A percentile compares a stretch with the other conserved stretches of the same genome.
Evolutionary conservation across 805 yeast genomes (phyloP).

Genomic region (Citeromyces nyonsensis): DNA sequence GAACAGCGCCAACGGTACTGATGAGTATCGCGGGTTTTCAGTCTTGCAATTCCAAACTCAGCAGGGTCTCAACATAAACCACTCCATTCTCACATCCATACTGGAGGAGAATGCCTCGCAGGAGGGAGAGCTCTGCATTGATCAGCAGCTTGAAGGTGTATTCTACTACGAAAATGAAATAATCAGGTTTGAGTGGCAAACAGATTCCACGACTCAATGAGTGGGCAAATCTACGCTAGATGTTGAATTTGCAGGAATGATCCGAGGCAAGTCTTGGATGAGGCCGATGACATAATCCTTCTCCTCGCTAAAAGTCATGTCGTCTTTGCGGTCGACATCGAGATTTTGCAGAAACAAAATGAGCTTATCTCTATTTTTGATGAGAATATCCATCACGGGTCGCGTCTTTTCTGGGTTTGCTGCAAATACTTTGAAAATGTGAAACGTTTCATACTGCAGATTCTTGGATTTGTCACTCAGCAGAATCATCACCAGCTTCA

Average conservation of each 20-base stretch:
- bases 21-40: constrained; percentile 10
- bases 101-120: constrained; percentile 7
- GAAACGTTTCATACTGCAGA: constrained; percentile 81
- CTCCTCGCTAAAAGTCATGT: constrained; percentile 58
- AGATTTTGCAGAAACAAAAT: constrained; percentile 54
- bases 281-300: constrained; percentile 66
- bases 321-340: constrained; percentile 45
- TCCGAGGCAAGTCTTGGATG: constrained; percentile 56
- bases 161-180: constrained; percentile 14
- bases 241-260: constrained; percentile 10
- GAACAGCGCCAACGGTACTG: not conserved
- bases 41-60: constrained; percentile 12
- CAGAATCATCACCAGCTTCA: constrained; percentile 75
- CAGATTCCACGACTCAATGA: not conserved
- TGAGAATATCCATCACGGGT: constrained; percentile 63
- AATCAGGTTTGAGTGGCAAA: not conserved
- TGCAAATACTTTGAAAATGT: constrained; percentile 87
- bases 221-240: constrained; percentile 1
- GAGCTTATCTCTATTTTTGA: constrained; percentile 71
- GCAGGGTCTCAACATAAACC: constrained; percentile 11
- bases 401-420: constrained; percentile 88
- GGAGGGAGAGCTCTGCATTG: constrained; percentile 12
- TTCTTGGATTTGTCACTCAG: constrained; percentile 82
- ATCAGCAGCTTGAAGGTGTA: constrained; percentile 12
- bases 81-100: constrained; percentile 12